Base-by-base conservation (phyloP, 768 basidiomycete species). In the Amanita molliuscula region DNA sequence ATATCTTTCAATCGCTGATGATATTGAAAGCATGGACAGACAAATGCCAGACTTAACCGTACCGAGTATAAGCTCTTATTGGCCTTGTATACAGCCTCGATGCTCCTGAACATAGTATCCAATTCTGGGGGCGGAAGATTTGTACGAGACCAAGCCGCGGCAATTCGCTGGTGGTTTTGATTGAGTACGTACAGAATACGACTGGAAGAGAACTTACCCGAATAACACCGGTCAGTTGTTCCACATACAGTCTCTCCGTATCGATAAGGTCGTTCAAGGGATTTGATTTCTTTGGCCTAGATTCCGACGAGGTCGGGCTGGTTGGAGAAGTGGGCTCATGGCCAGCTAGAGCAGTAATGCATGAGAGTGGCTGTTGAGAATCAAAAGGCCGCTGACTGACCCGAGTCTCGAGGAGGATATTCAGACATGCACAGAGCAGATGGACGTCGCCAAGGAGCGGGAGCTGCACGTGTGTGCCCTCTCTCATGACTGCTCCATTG, bases 121-220 rank as follows among this genome's bases (percentile, higher is more conserved):
- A 99, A 75, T 56, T 89, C 85, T 6, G 78, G 78, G 13, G 96
- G 96, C 15, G 96, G 96, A 34, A 99, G 82, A 64, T 97, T 97
- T 35, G 82, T 78, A 36, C 92, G 74, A 8, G 94, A 96, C 96
- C 96, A 99, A 44, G 96, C 96, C n/a, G 85, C 84, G 8, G 96
- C 96, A 4, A 96, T 88, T 79, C 88, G 91, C 93, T 98, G 62
- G 20, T 56, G 36, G 35, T 20, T 55, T 37, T 49, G 34, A 50
- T 25, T 28, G 44, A 60, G 38, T 15, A 36, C n/a, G 34, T 34
- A 36, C 53, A 47, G 43, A 31, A 48, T 38, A 33, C 28, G 25
- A 36, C 41, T 11, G 35, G 48, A 54, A 20, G 50, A 51, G 29
- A 20, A 61, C 89, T 51, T 62, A 93, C 95, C 61, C 93, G 79